A percentile compares a stretch with the other conserved stretches of the same genome.
phyloP scores from a whole-genome alignment of 305 asterid genomes.

The Solanum chacoense region DNA sequence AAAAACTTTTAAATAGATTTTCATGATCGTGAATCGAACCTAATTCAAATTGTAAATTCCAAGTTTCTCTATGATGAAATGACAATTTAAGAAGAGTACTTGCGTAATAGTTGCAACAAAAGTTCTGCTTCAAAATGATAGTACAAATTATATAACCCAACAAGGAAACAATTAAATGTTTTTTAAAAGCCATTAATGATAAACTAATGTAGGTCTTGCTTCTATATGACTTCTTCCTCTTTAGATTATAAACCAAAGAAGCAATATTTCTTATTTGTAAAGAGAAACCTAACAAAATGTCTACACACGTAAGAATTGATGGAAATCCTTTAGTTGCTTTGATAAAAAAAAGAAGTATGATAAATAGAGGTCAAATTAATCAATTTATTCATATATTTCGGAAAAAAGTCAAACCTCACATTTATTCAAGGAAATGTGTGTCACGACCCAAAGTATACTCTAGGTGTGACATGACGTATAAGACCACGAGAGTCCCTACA shows the following conservation, averaged over 20 bases:
- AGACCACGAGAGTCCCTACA: no score
- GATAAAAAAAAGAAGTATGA: no score
- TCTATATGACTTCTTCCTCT: not conserved
- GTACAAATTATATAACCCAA: not conserved
- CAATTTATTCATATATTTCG: no score
- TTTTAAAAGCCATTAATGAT: not conserved
- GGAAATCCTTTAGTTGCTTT: no score
- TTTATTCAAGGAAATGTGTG: no score
- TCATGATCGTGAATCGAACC: not conserved
- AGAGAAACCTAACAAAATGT: not conserved
- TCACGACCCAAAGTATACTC: no score
- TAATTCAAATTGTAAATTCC: not conserved
- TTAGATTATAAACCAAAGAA: not conserved
- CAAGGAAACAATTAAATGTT: not conserved
- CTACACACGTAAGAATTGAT: no score
- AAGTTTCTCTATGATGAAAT: not conserved
- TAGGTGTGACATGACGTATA: no score
- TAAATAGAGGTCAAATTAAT: no score
- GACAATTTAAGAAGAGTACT: not conserved
- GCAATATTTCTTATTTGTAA: not conserved
- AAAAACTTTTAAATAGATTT: not conserved
- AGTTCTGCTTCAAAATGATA: not conserved
- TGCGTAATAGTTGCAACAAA: not conserved
- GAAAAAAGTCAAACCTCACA: no score
- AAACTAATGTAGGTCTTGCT: not conserved